Evolutionary conservation across 1,284 basidiomycete species (phyloP).

Genomic region (Ganoderma lingzhi): DNA sequence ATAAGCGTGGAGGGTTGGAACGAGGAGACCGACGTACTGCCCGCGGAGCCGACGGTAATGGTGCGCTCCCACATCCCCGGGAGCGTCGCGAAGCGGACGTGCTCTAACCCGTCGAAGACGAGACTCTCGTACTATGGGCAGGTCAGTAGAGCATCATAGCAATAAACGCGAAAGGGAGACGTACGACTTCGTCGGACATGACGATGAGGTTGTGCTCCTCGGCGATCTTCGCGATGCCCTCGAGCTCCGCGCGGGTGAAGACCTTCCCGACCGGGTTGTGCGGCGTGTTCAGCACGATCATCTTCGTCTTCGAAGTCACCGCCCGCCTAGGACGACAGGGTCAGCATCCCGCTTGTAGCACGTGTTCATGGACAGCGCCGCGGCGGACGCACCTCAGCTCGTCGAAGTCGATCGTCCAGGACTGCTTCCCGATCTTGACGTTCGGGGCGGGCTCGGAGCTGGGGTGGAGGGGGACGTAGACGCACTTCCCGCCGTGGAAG

Average conservation of each 20-base stretch:
- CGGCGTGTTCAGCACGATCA: constrained; percentile 93
- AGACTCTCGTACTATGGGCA: constrained; percentile 98
- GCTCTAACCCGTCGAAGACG: constrained; percentile 87
- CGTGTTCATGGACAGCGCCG: neutral
- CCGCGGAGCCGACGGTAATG: constrained; percentile 81
- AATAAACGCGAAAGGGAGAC: too few species aligned
- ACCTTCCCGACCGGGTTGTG: constrained; percentile 98
- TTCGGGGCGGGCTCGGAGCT: constrained; percentile 53
- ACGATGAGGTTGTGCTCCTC: constrained; percentile 94
- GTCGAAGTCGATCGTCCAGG: constrained; percentile 88
- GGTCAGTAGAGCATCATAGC: too few species aligned
- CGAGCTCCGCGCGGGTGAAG: constrained; percentile 85
- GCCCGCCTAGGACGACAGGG: constrained; percentile 58
- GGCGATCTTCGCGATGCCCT: constrained; percentile 86
- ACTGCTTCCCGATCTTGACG: constrained; percentile 69
- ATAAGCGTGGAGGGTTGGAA: neutral
- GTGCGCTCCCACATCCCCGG: constrained; percentile 99
- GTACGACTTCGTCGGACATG: constrained; percentile 94
- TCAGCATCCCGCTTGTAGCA: neutral
- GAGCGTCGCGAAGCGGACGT: constrained; percentile 89
- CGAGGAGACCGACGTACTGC: constrained; percentile 55
- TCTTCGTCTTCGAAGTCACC: constrained; percentile 87
- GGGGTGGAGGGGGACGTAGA: constrained; percentile 95
- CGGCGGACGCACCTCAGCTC: constrained; percentile 71
- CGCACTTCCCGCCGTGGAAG: constrained; percentile 92